Base-by-base conservation (phyloP, 2,329 filamentous ascomycete genomes). In the Botryosphaeria dothidea region DNA sequence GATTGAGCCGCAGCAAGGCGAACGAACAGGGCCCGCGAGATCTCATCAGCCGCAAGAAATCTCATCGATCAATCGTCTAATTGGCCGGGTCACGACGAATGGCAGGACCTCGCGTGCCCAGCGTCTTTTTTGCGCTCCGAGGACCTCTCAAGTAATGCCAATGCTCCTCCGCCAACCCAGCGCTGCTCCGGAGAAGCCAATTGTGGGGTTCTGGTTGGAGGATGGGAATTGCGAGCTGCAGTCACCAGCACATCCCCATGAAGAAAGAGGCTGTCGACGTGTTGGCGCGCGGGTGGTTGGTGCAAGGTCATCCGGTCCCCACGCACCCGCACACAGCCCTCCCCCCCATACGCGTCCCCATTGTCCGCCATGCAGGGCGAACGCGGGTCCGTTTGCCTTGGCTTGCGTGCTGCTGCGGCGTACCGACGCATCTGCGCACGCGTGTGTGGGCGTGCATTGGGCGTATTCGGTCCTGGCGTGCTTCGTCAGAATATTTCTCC, bases 271-370 rank as follows among this genome's bases (percentile, higher is more conserved):
- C 11, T 3, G 36, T 23, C 54, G 54, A 58, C 54, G 54, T 58
- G 54, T 38, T 58, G 38, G 29, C 38, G 38, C 7, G 36, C 54
- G n/a, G 54, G 54, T 58, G 54, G 54, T 45, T 43, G 54, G 54
- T 58, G 54, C 54, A 34, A 3, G 9, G 11, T 27, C 19, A 19
- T n/a, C n/a, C 13, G 15, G 34, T 19, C 36, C 21, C 54, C 38
- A 58, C 38, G 38, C 25, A 3, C 17, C 1, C 29, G 9, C 19
- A 29, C 48, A n/a, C 25, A 34, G n/a, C n/a, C 52, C 34, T 41
- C 52, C 31, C 25, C 1, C 25, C 3, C 29, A 19, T 21, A 29
- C 48, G 8, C 48, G 25, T 21, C 8, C 13, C 52, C 15, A 23
- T 21, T 57, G 17, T 6, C 19, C 36, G 54, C 31, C 11, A 17